A percentile compares a stretch with the other conserved stretches of the same genome.
Conservation (phyloP, 805 yeast genomes). For the Clavispora vitiphila region DNA sequence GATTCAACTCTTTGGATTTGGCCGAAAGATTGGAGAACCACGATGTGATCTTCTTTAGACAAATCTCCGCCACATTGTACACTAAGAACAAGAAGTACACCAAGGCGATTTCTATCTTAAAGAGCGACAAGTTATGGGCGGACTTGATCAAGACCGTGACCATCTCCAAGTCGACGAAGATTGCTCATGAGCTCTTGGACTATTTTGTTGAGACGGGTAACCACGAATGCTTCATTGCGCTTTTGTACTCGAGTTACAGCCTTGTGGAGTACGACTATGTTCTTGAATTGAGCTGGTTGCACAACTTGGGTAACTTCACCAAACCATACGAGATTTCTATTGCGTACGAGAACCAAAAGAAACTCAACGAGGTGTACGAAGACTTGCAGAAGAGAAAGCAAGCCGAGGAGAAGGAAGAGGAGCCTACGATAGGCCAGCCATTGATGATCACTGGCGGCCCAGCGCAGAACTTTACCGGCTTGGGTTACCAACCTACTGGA, state of each 20-base stretch:
- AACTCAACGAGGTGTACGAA: slow-evolving; percentile 57
- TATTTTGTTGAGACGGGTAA: slow-evolving; percentile 97
- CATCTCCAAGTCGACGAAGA: slow-evolving; percentile 67
- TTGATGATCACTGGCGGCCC: slow-evolving; percentile 81
- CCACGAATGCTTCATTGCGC: slow-evolving; percentile 89
- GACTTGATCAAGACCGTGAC: slow-evolving; percentile 94
- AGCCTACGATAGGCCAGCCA: slow-evolving; percentile 55
- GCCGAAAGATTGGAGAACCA: slow-evolving; percentile 93
- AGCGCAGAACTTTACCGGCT: slow-evolving; percentile 35
- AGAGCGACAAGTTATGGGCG: slow-evolving; percentile 89
- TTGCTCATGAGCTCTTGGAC: slow-evolving; percentile 81
- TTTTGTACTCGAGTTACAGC: slow-evolving; percentile 80
- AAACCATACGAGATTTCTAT: slow-evolving; percentile 89
- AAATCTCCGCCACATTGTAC: slow-evolving; percentile 90
- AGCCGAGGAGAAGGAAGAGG: slow-evolving; percentile 46
- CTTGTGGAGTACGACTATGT: slow-evolving; percentile 78
- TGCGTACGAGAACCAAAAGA: slow-evolving; percentile 71
- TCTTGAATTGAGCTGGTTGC: slow-evolving; percentile 86
- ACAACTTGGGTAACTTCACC: slow-evolving; percentile 73
- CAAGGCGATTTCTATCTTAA: slow-evolving; percentile 82
- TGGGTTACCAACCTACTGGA: slow-evolving; percentile 70
- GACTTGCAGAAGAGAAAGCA: slow-evolving; percentile 70
- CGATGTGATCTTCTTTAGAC: slow-evolving; percentile 86
- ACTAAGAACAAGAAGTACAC: slow-evolving; percentile 91
- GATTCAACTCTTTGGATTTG: slow-evolving; percentile 86